Percentiles rank a stretch among this genome's conserved stretches.
Conservation (phyloP, 1,284 basidiomycete species). For the Cryptococcus sp. region DNA sequence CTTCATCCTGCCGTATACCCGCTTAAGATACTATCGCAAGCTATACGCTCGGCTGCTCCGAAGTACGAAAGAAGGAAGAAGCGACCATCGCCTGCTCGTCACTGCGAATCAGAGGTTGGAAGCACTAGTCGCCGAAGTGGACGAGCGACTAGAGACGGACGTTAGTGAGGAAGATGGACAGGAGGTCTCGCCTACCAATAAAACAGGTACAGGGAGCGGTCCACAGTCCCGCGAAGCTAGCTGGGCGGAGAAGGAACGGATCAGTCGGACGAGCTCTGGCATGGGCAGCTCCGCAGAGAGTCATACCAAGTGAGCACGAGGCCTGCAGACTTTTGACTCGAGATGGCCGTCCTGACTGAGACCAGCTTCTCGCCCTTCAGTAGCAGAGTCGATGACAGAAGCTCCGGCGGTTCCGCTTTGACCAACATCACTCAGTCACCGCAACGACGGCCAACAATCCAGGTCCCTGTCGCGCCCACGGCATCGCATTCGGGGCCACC, state of each 20-base stretch:
- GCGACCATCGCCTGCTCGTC: conserved; percentile 79
- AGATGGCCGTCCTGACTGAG: conserved; percentile 18
- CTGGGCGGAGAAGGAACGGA: conserved; percentile 39
- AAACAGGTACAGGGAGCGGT: conserved; percentile 7
- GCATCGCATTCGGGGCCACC: conserved; percentile 18
- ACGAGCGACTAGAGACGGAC: conserved; percentile 59
- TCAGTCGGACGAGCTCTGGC: conserved; percentile 44
- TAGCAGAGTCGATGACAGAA: conserved; percentile 44
- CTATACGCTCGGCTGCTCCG: conserved; percentile 84
- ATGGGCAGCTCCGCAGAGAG: conserved; percentile 44
- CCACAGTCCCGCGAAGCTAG: conserved; percentile 28
- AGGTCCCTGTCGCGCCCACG: conserved; percentile 9
- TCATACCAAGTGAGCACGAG: conserved; percentile 40
- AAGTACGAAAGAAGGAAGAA: conserved; percentile 82
- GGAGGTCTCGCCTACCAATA: not conserved
- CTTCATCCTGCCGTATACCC: conserved; percentile 79
- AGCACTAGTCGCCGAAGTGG: conserved; percentile 67
- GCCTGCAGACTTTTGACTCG: not conserved
- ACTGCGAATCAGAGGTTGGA: conserved; percentile 82
- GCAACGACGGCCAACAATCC: conserved; percentile 29
- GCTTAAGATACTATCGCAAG: conserved; percentile 90
- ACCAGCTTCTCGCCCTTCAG: conserved; percentile 48
- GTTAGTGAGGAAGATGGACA: conserved; percentile 41
- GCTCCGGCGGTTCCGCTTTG: conserved; percentile 41
- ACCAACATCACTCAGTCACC: conserved; percentile 45